Evolutionary conservation across 2,329 filamentous ascomycete genomes (phyloP), one percentile per base, ranked within the genome.

Genomic region (Neobulgaria alba): DNA sequence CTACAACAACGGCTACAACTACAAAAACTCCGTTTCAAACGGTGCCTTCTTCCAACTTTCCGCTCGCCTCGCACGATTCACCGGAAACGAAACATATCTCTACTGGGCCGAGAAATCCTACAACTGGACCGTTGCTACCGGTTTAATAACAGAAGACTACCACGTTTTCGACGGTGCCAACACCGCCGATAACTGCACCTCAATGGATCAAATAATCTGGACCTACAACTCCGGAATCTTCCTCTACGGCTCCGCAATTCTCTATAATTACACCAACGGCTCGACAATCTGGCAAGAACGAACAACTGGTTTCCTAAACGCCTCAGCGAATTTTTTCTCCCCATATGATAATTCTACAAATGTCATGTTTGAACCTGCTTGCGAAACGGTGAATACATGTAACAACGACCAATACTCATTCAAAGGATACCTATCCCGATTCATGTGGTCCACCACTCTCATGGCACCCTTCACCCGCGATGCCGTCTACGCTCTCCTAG

Each of bases 11-110:
- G 87, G 86, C 10, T 80, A 88, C 59, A 72, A 77, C 55, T 92
- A 93, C 72, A 92, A 89, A 63, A 90, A 90, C 65, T 73, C 79
- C 12, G 76, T 89, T 52, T 80, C 79, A 46, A 92, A 92, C 60
- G 85, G 84, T 31, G 80, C 79, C n/a, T 77, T 92, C 58, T 89
- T 93, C 61, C 82, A 89, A 55, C 70, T 94, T 10, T 79, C 82
- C 3, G 84, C 86, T 1, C 79, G 85, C 14, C 69, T 90, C 10
- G 82, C 80, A 18, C 75, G 80, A 34, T 79, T 76, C 45, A 85
- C 80, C 0, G 77, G 76, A 12, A 80, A 85, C 53, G 60, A 71
- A 36, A 81, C 74, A 0, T 85, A 85, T 52, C 47, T 66, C 10
- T 71, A 82, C 14, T 86, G 81, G 82, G 80, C 82, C 1, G 60